Base-by-base conservation (phyloP, 2,329 filamentous ascomycete species). In the Microsporum audouinii region DNA sequence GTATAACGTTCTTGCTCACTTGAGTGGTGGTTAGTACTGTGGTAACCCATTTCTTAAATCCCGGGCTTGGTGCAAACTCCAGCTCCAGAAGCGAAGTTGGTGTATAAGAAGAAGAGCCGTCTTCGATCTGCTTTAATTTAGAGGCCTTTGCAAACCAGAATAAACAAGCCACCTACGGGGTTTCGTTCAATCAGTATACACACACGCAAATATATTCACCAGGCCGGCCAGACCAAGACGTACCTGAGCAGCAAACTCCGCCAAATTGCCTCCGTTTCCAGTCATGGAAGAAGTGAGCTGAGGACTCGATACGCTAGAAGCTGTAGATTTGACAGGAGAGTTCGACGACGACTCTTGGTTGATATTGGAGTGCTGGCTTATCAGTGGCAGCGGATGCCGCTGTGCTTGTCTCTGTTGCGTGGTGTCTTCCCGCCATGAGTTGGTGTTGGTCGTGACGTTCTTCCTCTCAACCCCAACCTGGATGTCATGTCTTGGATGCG, bases 91-190 rank as follows among this genome's bases (percentile, higher is more conserved):
- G 76, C 55, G 83, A 71, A 39, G 77, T 65, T 43, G 71, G 65
- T 67, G 69, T 65, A 64, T 76, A 71, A 6, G 73, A 73, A 41
- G 75, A 73, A 4, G 83, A 76, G 7, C 49, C 27, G 14, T 85
- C 83, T 71, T 91, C 87, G 41, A 91, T 89, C 61, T 84, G 81
- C 66, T 88, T 83, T 14, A 97, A 78, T 27, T 88, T 87, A n/a
- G 87, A 82, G 49, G 88, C 87, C 14, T 88, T 88, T 74, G 97
- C 91, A 71, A 97, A 97, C 92, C 94, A 97, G 77, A 97, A 96
- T 12, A 99, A 80, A 71, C 92, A 96, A 10, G 92, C 95, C 74
- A 97, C 89, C 89, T 96, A 69, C 2, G 62, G 58, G 58, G 61
- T 45, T 57, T 58, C 12, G 57, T 38, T 31, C 2, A 39, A 59